phyloP scores from a whole-genome alignment of 2,329 filamentous ascomycete genomes.

The Aspergillus fumigatus region DNA sequence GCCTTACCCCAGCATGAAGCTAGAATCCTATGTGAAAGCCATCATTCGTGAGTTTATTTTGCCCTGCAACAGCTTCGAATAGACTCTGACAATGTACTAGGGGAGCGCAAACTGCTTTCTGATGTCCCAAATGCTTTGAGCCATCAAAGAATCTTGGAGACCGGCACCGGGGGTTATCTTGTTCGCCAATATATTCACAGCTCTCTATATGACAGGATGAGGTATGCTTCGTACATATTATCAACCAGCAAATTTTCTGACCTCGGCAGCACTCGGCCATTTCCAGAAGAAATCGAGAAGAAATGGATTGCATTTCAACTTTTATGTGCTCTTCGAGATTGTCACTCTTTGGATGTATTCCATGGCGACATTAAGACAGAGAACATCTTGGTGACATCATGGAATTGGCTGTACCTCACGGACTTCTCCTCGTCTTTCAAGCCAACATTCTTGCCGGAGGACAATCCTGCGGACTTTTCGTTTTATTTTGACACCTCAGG shows the following conservation, averaged over 20 bases:
- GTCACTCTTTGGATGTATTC: slow-evolving; percentile 81
- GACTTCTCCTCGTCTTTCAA: slow-evolving; percentile 97
- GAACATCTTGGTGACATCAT: slow-evolving; percentile 93
- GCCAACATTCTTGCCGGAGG: slow-evolving; percentile 85
- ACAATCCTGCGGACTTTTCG: slow-evolving; percentile 95
- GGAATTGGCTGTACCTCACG: slow-evolving; percentile 98
- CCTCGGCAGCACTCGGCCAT: slow-evolving; percentile 73
- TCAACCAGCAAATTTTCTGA: slow-evolving; percentile 19
- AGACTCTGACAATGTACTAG: slow-evolving; percentile 41
- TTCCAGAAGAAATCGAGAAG: slow-evolving; percentile 96
- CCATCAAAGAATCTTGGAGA: slow-evolving; percentile 89
- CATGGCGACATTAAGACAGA: slow-evolving; percentile 99
- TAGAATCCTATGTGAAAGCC: slow-evolving; percentile 71
- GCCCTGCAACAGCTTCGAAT: not conserved
- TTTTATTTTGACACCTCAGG: slow-evolving; percentile 97
- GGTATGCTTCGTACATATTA: slow-evolving; percentile 31
- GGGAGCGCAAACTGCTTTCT: slow-evolving; percentile 71
- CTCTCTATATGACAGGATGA: slow-evolving; percentile 91
- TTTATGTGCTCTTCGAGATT: slow-evolving; percentile 86
- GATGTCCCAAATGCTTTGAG: slow-evolving; percentile 86
- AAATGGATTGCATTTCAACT: slow-evolving; percentile 98
- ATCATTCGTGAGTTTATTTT: slow-evolving; percentile 60
- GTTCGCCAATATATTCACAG: slow-evolving; percentile 94
- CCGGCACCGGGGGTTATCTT: slow-evolving; percentile 83
- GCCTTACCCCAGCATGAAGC: slow-evolving; percentile 74